phyloP scores from a whole-genome alignment of 306 rosid genomes.

The Phaseolus lunatus region DNA sequence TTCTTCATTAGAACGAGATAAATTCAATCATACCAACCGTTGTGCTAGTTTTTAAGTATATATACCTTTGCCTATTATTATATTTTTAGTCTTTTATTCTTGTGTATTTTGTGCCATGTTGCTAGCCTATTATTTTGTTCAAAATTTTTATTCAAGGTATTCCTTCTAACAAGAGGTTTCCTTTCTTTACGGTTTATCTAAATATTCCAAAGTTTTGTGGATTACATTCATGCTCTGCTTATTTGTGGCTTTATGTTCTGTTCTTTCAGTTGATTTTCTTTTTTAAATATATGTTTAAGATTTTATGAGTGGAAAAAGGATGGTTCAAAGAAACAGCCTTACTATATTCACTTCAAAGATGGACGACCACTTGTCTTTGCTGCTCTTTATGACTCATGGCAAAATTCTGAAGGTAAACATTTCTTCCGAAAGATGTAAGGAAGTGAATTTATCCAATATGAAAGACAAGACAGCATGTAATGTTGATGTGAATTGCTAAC shows the following conservation, averaged over 20 bases:
- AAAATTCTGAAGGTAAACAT: constrained; percentile 69
- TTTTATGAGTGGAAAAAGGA: constrained; percentile 96
- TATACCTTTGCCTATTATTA: constrained; percentile 28
- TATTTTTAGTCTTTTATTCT: constrained; percentile 6
- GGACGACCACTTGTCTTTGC: constrained; percentile 88
- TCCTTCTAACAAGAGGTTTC: constrained; percentile 26
- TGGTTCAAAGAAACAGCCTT: constrained; percentile 91
- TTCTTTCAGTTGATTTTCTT: constrained; percentile 35
- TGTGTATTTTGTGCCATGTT: constrained; percentile 6
- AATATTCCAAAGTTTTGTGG: constrained; percentile 12
- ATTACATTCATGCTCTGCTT: not conserved
- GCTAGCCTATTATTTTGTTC: constrained; percentile 12
- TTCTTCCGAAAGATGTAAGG: constrained; percentile 34
- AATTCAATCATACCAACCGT: constrained; percentile 1
- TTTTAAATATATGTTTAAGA: constrained; percentile 47
- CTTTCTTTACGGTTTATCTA: constrained; percentile 1
- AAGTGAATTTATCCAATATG: not conserved
- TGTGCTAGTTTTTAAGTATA: constrained; percentile 6
- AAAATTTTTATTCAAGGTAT: constrained; percentile 7
- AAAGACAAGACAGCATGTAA: constrained; percentile 20
- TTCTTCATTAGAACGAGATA: constrained; percentile 27
- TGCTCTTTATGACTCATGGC: constrained; percentile 90
- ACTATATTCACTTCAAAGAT: constrained; percentile 86
- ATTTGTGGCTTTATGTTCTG: constrained; percentile 18
- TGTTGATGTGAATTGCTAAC: constrained; percentile 34